These are phyloP conservation scores for Xylaria curta DNA, from an alignment of 495 filamentous ascomycete genomes.

Conservation along the genomic window DNA sequence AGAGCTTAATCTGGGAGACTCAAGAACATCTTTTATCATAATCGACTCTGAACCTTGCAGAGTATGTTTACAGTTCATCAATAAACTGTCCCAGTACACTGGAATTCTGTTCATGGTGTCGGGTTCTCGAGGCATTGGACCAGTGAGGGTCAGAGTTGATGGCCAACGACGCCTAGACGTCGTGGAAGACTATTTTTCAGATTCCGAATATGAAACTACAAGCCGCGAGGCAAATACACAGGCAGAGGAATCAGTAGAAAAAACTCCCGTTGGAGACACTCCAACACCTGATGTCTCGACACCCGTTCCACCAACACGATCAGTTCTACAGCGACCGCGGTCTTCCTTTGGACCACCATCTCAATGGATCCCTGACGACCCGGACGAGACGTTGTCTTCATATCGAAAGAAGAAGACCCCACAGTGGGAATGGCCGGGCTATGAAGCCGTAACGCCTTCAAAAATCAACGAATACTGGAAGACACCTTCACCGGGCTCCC, in stretches of 20 bases:
- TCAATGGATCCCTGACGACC: constrained; percentile 1
- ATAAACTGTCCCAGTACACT: constrained; percentile 30
- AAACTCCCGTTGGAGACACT: neutral
- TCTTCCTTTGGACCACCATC: neutral
- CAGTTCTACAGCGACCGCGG: neutral
- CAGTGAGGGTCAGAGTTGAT: constrained; percentile 28
- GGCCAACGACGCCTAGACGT: constrained; percentile 28
- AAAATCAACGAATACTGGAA: neutral
- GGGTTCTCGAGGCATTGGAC: constrained; percentile 30
- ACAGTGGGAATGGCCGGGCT: neutral
- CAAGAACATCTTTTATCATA: constrained; percentile 25
- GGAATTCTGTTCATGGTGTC: constrained; percentile 27
- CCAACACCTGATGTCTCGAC: neutral
- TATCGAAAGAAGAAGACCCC: constrained; percentile 17
- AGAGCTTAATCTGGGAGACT: constrained; percentile 17
- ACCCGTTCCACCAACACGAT: neutral
- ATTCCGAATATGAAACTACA: constrained; percentile 24
- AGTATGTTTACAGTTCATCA: constrained; percentile 32
- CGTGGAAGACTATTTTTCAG: constrained; percentile 26
- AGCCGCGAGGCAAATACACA: neutral
- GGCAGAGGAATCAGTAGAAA: neutral
- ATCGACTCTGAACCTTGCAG: constrained; percentile 36
- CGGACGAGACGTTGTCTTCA: neutral
- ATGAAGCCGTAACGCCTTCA: neutral
- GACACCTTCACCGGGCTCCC: neutral